Conservation (phyloP, 208 protist genomes). For the Willaertia magna region DNA sequence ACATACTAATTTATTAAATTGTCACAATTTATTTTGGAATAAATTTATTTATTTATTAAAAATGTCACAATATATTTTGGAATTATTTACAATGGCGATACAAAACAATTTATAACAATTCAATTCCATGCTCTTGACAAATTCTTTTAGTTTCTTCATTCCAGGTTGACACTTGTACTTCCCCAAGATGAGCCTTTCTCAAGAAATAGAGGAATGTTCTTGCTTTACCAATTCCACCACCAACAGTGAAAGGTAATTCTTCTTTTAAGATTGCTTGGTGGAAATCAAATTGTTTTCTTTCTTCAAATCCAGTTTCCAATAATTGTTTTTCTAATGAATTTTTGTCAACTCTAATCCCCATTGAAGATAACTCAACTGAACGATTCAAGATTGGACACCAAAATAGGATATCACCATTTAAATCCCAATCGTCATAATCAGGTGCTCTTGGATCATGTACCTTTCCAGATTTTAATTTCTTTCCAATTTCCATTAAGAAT, state of each 20-base stretch:
- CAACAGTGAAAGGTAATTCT: constrained; percentile 61
- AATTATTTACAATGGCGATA: no score
- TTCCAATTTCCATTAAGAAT: constrained; percentile 69
- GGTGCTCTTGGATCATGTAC: constrained; percentile 60
- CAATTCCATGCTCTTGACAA: background rate
- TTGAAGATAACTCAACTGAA: constrained; percentile 64
- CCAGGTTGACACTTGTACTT: constrained; percentile 71
- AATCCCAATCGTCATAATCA: constrained; percentile 78
- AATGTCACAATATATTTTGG: no score
- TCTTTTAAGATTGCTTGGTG: constrained; percentile 57
- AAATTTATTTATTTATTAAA: no score
- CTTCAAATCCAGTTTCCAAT: constrained; percentile 40
- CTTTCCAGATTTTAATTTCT: constrained; percentile 53
- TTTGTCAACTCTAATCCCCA: constrained; percentile 72
- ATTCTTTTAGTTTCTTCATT: background rate
- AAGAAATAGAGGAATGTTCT: constrained; percentile 66
- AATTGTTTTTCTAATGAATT: constrained; percentile 58
- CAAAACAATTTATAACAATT: background rate
- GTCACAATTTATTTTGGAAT: no score
- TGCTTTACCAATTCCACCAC: constrained; percentile 66
- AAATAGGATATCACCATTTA: constrained; percentile 74
- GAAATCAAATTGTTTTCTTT: constrained; percentile 46
- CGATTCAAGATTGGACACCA: constrained; percentile 64
- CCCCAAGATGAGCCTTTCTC: constrained; percentile 67
- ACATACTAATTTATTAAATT: no score